Evolutionary conservation across 768 basidiomycete species (phyloP).

Genomic region (Pisolithus microcarpus): DNA sequence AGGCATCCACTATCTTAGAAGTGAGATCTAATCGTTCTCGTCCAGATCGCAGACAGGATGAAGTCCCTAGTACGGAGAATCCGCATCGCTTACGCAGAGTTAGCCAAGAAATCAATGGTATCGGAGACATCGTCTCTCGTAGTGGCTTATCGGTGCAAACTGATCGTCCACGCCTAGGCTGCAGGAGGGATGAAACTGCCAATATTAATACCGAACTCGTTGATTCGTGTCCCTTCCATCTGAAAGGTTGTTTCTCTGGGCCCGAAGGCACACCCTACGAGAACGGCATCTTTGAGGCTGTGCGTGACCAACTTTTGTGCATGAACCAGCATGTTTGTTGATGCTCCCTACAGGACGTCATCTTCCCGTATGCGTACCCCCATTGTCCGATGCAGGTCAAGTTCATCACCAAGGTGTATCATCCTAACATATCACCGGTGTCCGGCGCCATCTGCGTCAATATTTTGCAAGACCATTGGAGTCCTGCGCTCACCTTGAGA

Average conservation of each 20-base stretch:
- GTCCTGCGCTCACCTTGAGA: constrained; percentile 90
- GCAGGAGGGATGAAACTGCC: constrained; percentile 90
- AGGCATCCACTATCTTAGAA: too few relatives aligned
- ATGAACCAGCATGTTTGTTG: neutral
- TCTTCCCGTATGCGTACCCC: constrained; percentile 85
- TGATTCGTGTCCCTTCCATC: constrained; percentile 85
- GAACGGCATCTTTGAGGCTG: constrained; percentile 87
- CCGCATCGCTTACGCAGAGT: constrained; percentile 56
- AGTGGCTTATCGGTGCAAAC: constrained; percentile 4
- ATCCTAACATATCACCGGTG: constrained; percentile 91
- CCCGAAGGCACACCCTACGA: constrained; percentile 91
- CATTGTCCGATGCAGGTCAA: constrained; percentile 98
- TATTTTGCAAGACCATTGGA: constrained; percentile 82
- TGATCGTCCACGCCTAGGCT: constrained; percentile 45
- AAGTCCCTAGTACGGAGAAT: too few relatives aligned
- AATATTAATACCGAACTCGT: constrained; percentile 81
- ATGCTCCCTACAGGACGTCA: constrained; percentile 61
- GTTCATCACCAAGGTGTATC: constrained; percentile 94
- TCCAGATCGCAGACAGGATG: too few relatives aligned
- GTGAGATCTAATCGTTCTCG: too few relatives aligned
- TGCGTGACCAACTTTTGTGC: constrained; percentile 36
- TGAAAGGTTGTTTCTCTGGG: constrained; percentile 85
- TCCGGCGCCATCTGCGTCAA: constrained; percentile 94
- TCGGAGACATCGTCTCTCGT: constrained; percentile 9
- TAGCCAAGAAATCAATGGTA: constrained; percentile 89